These are phyloP conservation scores for Diaporthe sp. DNA, from an alignment of 2,329 filamentous ascomycete species.

Conservation along the genomic window DNA sequence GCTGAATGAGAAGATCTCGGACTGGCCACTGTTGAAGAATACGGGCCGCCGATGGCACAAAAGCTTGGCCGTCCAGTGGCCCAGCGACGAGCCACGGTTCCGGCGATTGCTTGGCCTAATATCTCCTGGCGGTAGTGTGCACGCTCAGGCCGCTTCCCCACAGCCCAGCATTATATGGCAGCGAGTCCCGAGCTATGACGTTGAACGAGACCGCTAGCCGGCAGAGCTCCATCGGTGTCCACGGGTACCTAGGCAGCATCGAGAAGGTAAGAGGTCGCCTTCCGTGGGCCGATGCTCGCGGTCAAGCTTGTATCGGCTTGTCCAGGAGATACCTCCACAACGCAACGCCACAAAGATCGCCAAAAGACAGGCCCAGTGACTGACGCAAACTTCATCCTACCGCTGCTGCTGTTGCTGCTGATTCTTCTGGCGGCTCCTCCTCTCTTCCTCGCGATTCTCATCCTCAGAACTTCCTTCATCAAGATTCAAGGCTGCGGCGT, in stretches of 20 bases:
- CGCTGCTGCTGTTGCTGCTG: conserved; percentile 14
- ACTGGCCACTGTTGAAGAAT: not conserved
- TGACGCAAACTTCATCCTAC: conserved; percentile 18
- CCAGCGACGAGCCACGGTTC: not conserved
- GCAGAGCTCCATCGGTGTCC: not conserved
- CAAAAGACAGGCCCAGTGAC: not conserved
- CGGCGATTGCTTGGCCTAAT: not conserved
- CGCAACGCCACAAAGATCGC: not conserved
- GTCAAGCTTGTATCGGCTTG: not conserved
- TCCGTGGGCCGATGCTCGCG: not conserved
- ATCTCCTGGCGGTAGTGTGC: not conserved
- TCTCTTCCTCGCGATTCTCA: conserved; percentile 26
- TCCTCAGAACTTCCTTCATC: conserved; percentile 34
- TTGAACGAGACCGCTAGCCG: not conserved
- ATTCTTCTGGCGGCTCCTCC: conserved; percentile 22
- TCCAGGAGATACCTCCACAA: not conserved
- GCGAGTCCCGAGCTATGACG: not conserved
- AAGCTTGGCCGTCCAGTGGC: not conserved
- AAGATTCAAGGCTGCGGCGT: conserved; percentile 39
- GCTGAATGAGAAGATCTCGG: not conserved
- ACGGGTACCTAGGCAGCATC: not conserved
- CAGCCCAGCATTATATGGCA: not conserved
- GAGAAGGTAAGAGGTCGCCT: not conserved
- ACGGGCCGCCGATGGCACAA: not conserved
- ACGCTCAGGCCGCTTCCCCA: not conserved